Conservation (phyloP, 352 stramenopile species). For the Pythium oligandrum region DNA sequence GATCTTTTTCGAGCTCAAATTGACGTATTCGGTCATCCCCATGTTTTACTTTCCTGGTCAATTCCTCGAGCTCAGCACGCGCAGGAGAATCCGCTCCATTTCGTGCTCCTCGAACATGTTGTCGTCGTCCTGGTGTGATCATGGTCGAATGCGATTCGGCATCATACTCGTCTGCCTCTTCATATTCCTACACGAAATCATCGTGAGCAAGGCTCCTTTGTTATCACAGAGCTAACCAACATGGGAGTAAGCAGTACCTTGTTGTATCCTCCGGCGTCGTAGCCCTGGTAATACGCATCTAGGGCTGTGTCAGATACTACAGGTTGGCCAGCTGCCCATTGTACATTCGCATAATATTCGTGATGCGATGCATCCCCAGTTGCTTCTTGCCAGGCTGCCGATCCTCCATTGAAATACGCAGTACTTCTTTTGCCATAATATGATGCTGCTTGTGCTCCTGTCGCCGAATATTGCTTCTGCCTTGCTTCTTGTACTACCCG, state of each 20-base stretch:
- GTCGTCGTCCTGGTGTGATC: conserved; percentile 10
- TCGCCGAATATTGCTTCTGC: conserved; percentile 1
- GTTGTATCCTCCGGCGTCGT: no score
- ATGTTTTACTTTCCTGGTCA: conserved; percentile 1
- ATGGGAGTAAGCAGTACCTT: no score
- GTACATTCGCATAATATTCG: no score
- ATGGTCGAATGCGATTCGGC: conserved; percentile 13
- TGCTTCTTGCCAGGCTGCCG: no score
- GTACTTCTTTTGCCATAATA: no score
- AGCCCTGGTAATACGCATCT: no score
- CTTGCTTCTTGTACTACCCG: conserved; percentile 31
- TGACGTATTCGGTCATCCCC: background rate
- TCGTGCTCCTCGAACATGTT: conserved; percentile 4
- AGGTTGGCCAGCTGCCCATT: no score
- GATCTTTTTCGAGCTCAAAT: background rate
- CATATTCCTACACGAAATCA: background rate
- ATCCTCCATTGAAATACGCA: no score
- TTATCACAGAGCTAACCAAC: no score
- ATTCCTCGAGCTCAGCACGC: background rate
- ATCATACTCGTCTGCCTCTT: conserved; percentile 8
- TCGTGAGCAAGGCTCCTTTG: no score
- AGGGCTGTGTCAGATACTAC: no score
- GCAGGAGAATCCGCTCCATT: conserved; percentile 11
- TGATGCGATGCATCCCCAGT: no score
- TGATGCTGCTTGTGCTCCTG: background rate